Base-by-base conservation (phyloP, 176 grass and related monocot genomes). In the Paspalum vaginatum region DNA sequence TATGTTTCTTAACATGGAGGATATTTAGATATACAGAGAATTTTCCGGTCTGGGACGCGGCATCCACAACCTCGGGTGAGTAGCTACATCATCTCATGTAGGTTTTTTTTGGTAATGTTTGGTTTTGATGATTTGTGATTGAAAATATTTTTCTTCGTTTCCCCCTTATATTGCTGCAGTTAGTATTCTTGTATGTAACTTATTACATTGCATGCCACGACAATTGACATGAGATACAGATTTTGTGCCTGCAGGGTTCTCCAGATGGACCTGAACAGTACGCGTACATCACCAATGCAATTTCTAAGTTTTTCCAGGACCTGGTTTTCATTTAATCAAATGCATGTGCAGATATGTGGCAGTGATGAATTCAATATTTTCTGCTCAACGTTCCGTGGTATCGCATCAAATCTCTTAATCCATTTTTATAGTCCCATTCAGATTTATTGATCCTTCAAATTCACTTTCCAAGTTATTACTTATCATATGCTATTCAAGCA, bases 361-460 rank as follows among this genome's bases (percentile, higher is more conserved):
- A 61, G 85, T 98, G 37, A 98, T 98, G 95, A 98, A 98, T 87
- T 91, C 95, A 78, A 98, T 98, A 87, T 98, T 98, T 90, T 94
- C 95, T 52, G 95, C 95, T 15, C 95, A 98, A 60, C 80, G 89
- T 14, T 98, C 92, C 65, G 87, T 91, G 95, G 92, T 98, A 98
- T 65, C 32, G 54, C 70, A 54, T 75, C 24, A 41, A 41, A 24
- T 22, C 74, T 1, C 9, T 63, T 71, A 56, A 67, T 42, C 56
- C 78, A 25, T 41, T 79, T 79, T 6, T 68, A 53, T 44, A 53
- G n/a, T 68, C 17, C 21, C 46, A 60, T 69, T 71, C 42, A 13
- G 24, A 41, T 84, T 25, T 63, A 9, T 79, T 51, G 21, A 26
- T 42, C 2, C 9, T 62, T 61, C 27, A 5, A 18, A 54, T 53